Evolutionary conservation across 2,329 filamentous ascomycete species (phyloP), one percentile per base, ranked within the genome.

Genomic region (Xylaria sp.): DNA sequence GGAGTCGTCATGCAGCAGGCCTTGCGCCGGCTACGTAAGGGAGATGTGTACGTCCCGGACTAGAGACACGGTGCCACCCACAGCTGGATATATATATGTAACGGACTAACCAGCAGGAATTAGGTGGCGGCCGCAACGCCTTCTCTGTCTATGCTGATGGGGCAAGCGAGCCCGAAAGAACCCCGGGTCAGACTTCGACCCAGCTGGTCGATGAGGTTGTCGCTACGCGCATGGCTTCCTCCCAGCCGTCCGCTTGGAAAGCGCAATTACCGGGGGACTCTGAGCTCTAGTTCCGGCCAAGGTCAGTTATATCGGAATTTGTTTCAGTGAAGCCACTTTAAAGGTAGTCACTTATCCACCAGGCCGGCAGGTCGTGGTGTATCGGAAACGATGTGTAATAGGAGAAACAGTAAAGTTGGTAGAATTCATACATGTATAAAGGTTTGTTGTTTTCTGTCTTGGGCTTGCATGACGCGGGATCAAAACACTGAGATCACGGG

Each of bases 121-220:
- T 21, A 61, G 59, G 59, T 17, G 55, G 55, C 17, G 59, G 59
- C 16, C n/a, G 16, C 22, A 52, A 52, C 2, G 56, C 50, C 44
- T 53, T 60, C 21, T 57, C 54, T n/a, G 46, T 63, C 18, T 58
- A 49, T 13, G 6, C 22, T 8, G 7, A 44, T 21, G 11, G 11
- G 9, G 43, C 48, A 11, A 24, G 47, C 5, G 16, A 22, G 7
- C n/a, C 44, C 4, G 16, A 22, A n/a, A n/a, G 7, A 13, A 2
- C 8, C 26, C 42, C 47, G 7, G 24, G 38, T 7, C 37, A 52
- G 44, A 44, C 39, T 17, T 24, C 38, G 24, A 47, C 55, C 6
- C 51, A 43, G 22, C 6, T 34, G 11, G 16, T 4, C 34, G 38
- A 24, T 37, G 39, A 50, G 26, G 24, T 40, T n/a, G 29, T n/a